Base-by-base conservation (phyloP, 345 rosid species). In the Rhodamnia rubescens region DNA sequence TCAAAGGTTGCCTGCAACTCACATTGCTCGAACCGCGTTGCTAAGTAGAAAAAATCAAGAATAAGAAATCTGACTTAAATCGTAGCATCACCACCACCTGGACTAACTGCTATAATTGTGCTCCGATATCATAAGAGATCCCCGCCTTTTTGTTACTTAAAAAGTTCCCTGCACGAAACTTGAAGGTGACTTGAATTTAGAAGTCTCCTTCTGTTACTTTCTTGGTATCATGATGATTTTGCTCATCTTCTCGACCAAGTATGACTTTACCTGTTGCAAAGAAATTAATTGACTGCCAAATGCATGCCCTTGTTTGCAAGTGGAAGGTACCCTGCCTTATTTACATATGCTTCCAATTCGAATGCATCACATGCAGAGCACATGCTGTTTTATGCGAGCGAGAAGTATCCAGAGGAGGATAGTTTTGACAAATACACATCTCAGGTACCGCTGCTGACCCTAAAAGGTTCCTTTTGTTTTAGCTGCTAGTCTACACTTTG, bases 301-400 rank as follows among this genome's bases (percentile, higher is more conserved):
- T 5, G 80, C 47, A 36, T 69, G 80, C 47, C 80, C 80, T 69
- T 69, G 80, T 69, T 69, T 69, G 80, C 47, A 20, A 69, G 80
- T 69, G 80, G 80, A 69, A 69, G 47, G 78, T 69, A 32, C 80
- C 74, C 74, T 64, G 74, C 22, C 10, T 22, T 54, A 83, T 53
- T 59, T 81, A 24, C 11, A 4, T 44, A 87, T 51, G 21, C 24
- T 85, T 84, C 44, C 56, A 36, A 69, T 69, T 69, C 1, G 3
- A 36, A 18, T 69, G 80, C 12, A 20, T 36, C 47, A 36, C 80
- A 9, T 54, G 86, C 93, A 97, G 98, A 97, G 92, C 99, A 97
- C 89, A 97, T 95, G 99, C 87, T 97, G 61, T 97, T 97, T 88
- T 97, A 93, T 89, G 95, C 99, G 13, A 97, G 98, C 84, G 98